Conservation (phyloP, 495 filamentous ascomycete genomes). For the Amphirosellinia nigrospora region DNA sequence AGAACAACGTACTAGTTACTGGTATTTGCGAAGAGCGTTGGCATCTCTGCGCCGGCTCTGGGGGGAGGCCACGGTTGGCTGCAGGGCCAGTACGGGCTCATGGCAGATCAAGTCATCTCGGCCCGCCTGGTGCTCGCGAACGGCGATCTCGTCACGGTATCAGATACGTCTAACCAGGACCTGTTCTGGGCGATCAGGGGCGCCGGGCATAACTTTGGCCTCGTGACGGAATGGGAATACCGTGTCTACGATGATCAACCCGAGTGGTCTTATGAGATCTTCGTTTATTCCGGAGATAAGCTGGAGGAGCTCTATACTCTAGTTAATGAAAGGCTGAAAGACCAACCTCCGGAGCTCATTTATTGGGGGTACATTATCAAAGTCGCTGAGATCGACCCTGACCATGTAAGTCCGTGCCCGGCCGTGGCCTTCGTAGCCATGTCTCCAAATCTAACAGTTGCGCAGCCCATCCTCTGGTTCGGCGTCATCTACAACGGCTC, state of each 20-base stretch:
- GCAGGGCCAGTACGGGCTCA: constrained; percentile 55
- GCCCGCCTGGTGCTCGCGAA: constrained; percentile 55
- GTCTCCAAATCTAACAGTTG: constrained; percentile 27
- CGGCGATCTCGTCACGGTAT: constrained; percentile 46
- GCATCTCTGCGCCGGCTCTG: constrained; percentile 51
- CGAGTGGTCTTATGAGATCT: constrained; percentile 31
- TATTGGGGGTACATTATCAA: constrained; percentile 31
- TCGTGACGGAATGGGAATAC: constrained; percentile 43
- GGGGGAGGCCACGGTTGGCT: constrained; percentile 60
- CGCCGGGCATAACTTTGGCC: constrained; percentile 62
- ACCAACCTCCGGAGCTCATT: constrained; percentile 18
- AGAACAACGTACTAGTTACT: constrained; percentile 27
- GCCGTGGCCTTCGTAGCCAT: not conserved
- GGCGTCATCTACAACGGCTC: constrained; percentile 32
- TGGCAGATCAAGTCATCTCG: constrained; percentile 56
- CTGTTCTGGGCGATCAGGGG: constrained; percentile 61
- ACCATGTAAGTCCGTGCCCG: constrained; percentile 45
- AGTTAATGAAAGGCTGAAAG: constrained; percentile 14
- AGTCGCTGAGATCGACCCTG: constrained; percentile 32
- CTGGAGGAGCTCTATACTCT: constrained; percentile 29
- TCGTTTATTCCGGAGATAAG: constrained; percentile 30
- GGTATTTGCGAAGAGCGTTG: constrained; percentile 56
- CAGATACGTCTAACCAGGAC: constrained; percentile 40
- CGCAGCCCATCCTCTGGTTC: constrained; percentile 27
- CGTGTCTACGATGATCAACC: constrained; percentile 24